Evolutionary conservation across 2,329 filamentous ascomycete species (phyloP).

Genomic region (Diaporthe sp.): DNA sequence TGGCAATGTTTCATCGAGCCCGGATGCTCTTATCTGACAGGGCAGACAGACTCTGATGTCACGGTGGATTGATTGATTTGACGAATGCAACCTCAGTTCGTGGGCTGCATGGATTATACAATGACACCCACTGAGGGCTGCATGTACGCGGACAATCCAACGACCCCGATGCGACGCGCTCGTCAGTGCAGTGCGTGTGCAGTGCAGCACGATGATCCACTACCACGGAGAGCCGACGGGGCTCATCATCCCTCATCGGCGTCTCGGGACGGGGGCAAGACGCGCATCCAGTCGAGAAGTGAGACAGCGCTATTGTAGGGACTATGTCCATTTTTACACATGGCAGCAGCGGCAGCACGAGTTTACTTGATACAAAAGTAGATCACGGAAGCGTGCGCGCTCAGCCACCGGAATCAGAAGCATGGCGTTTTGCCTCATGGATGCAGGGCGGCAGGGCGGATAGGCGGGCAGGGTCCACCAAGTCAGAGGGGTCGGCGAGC

Average conservation of each 20-base stretch:
- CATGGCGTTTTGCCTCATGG: background rate
- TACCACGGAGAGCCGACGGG: background rate
- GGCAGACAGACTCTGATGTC: background rate
- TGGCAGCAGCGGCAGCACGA: background rate
- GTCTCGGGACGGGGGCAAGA: conserved; percentile 16
- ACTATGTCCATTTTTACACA: conserved; percentile 8
- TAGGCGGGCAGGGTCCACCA: conserved; percentile 4
- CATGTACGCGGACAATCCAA: background rate
- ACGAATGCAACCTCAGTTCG: conserved; percentile 16
- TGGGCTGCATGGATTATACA: conserved; percentile 10
- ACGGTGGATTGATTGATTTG: conserved; percentile 5
- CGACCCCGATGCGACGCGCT: background rate
- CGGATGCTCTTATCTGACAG: background rate
- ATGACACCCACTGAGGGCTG: background rate
- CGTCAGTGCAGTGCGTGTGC: background rate
- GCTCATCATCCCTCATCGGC: background rate
- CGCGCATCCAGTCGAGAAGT: background rate
- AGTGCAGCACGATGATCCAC: background rate
- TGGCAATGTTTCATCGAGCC: conserved; percentile 20
- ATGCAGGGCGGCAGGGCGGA: conserved; percentile 8
- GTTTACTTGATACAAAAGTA: background rate
- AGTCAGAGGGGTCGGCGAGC: conserved; percentile 1
- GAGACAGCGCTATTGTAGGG: conserved; percentile 5
- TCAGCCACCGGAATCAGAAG: conserved; percentile 4
- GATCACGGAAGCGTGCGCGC: background rate